phyloP scores from a whole-genome alignment of 129 eudicot species.

The Lactuca sativa region DNA sequence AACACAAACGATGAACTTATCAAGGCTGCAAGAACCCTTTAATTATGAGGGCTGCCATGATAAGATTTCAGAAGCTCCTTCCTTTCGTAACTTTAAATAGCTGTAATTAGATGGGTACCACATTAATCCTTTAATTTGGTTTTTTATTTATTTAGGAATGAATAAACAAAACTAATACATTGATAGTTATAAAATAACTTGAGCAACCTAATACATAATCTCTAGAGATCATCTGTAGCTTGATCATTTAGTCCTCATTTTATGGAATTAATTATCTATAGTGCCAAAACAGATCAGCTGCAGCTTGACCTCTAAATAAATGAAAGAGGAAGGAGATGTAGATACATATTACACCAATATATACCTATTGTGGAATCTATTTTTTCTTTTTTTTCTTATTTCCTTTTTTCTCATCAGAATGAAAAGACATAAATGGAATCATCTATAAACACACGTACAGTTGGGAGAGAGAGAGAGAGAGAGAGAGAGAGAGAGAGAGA shows the following conservation, averaged over 20 bases:
- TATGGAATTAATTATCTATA: not conserved
- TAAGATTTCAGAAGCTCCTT: constrained; percentile 4
- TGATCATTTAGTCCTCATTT: not conserved
- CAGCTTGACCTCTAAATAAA: not conserved
- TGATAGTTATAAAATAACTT: not conserved
- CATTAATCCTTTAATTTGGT: not conserved
- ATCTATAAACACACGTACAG: constrained; percentile 33
- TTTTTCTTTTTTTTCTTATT: constrained; percentile 15
- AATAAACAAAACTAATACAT: not conserved
- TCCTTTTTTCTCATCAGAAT: constrained; percentile 22
- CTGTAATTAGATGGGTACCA: not conserved
- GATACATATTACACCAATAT: not conserved
- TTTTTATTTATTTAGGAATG: not conserved
- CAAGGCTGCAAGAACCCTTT: constrained; percentile 3
- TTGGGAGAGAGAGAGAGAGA: not conserved
- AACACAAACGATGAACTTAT: not conserved
- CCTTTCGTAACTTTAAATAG: not conserved
- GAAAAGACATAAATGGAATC: constrained; percentile 29
- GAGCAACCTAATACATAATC: not conserved
- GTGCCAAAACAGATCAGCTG: not conserved
- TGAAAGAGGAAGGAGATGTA: not conserved
- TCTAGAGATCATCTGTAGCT: not conserved
- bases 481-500: constrained; percentile 4
- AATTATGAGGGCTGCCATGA: not conserved
- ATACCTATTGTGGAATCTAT: not conserved